Evolutionary conservation across 2,329 filamentous ascomycete genomes (phyloP), one percentile per base, ranked within the genome.

Genomic region (Fusarium guadeloupense): DNA sequence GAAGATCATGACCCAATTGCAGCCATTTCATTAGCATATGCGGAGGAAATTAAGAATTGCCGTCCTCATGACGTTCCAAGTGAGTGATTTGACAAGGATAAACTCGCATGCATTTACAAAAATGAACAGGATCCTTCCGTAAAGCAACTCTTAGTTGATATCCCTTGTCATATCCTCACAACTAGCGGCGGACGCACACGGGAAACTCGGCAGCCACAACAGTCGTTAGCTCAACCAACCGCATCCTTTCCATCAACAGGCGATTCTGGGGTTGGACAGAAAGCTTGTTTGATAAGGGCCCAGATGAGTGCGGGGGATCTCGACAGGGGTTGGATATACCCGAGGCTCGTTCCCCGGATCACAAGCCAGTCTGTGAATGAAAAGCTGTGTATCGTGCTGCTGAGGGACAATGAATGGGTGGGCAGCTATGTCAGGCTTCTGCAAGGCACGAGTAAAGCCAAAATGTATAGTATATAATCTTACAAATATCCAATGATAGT

Each of bases 321-420:
- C 6, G 44, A 54, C 59, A 63, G 47, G 62, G 62, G 41, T 34
- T 35, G 39, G 4, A 44, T 47, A 48, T 62, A 34, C 48, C 62
- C 62, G 62, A 64, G 62, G 62, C 51, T 52, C 39, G 38, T 17
- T 34, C 48, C 39, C 54, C 47, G n/a, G 31, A 59, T 64, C 61
- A 64, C 60, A 62, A 64, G 61, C 61, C 50, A 60, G 33, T n/a
- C 20, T 47, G 30, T 41, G 23, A 40, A 21, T n/a, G 42, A 34
- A 26, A 46, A 5, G 20, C 25, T 28, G 26, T 39, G 41, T 25
- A 25, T 45, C 46, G 49, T 34, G 41, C 39, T 39, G 21, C 9
- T 16, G 26, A 17, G 25, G 12, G 4, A 14, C 19, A 21, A 20
- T 7, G 12, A 14, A 12, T 37, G 34, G 34, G 16, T 31, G 20